Conservation (phyloP, 805 yeast species). For the Kodamaea sagamina region DNA sequence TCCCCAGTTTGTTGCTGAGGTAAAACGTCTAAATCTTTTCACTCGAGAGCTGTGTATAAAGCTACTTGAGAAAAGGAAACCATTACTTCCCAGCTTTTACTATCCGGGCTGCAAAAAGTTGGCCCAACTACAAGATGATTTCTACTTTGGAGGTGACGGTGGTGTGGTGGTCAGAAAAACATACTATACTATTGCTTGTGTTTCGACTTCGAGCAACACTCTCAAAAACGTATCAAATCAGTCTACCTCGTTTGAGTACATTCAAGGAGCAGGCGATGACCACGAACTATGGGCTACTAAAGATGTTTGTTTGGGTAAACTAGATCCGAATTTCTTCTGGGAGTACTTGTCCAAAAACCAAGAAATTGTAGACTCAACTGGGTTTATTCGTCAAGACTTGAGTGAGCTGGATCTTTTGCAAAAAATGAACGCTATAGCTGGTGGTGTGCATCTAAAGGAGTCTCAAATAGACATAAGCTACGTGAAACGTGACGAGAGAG, state of each 20-base stretch:
- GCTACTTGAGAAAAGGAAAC: constrained; percentile 28
- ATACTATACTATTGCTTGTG: constrained; percentile 8
- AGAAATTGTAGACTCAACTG: constrained; percentile 22
- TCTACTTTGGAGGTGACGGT: constrained; percentile 7
- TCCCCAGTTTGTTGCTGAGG: constrained; percentile 49
- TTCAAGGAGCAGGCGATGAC: constrained; percentile 95
- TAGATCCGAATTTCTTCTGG: constrained; percentile 65
- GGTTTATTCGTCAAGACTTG: constrained; percentile 7
- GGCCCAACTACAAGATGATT: not conserved
- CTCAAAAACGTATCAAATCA: constrained; percentile 4
- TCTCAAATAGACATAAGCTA: constrained; percentile 1
- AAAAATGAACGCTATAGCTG: not conserved
- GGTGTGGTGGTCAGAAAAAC: not conserved
- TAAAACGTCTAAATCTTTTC: constrained; percentile 43
- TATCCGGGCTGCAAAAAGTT: constrained; percentile 51
- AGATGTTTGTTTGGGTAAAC: constrained; percentile 42
- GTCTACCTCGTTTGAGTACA: constrained; percentile 45
- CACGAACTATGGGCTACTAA: constrained; percentile 75
- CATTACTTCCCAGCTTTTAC: constrained; percentile 69
- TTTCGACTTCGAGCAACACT: constrained; percentile 9
- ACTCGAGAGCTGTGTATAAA: constrained; percentile 29
- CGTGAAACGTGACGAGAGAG: not conserved
- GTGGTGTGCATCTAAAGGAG: not conserved
- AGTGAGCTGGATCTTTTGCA: constrained; percentile 2
- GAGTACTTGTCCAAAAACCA: constrained; percentile 17